Percentiles rank a stretch among this genome's conserved stretches.
Evolutionary conservation across 306 rosid genomes (phyloP).

Genomic region (Aeschynomene evenia): DNA sequence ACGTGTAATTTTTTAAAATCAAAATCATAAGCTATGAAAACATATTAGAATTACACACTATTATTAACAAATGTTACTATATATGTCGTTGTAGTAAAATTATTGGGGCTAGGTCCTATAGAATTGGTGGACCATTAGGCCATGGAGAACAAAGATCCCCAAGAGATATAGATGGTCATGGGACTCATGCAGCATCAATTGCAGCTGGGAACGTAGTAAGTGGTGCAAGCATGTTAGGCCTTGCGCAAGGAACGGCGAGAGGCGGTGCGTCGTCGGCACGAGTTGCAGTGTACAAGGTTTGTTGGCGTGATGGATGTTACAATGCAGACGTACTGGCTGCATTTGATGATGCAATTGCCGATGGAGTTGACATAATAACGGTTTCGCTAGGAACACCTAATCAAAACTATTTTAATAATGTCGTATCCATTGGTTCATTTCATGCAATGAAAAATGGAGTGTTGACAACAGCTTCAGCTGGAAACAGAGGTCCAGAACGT

Average conservation of each 20-base stretch:
- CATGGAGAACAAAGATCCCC: conserved; percentile 31
- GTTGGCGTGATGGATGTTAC: background rate
- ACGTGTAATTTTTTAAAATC: too few relatives aligned
- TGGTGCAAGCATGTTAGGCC: conserved; percentile 31
- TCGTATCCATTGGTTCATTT: conserved; percentile 39
- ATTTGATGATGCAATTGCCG: conserved; percentile 49
- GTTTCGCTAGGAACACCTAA: conserved; percentile 30
- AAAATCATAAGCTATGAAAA: too few relatives aligned
- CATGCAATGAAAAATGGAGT: conserved; percentile 44
- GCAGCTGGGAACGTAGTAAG: conserved; percentile 39
- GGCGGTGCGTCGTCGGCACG: conserved; percentile 34
- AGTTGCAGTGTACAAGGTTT: background rate
- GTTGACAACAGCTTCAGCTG: background rate
- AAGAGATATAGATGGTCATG: conserved; percentile 41
- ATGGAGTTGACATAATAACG: conserved; percentile 52
- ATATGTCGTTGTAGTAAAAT: conserved; percentile 37
- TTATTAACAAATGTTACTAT: too few relatives aligned
- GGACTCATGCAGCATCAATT: conserved; percentile 49
- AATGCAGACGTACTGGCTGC: too few relatives aligned
- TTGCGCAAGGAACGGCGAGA: conserved; percentile 36
- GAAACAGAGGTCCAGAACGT: conserved; percentile 34
- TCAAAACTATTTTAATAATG: background rate
- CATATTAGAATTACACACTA: too few relatives aligned
- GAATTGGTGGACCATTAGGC: background rate
- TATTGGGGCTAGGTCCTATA: conserved; percentile 47